Percentiles rank a stretch among this genome's conserved stretches.
phyloP scores from a whole-genome alignment of 768 basidiomycete species.

The Mycena kentingensis region DNA sequence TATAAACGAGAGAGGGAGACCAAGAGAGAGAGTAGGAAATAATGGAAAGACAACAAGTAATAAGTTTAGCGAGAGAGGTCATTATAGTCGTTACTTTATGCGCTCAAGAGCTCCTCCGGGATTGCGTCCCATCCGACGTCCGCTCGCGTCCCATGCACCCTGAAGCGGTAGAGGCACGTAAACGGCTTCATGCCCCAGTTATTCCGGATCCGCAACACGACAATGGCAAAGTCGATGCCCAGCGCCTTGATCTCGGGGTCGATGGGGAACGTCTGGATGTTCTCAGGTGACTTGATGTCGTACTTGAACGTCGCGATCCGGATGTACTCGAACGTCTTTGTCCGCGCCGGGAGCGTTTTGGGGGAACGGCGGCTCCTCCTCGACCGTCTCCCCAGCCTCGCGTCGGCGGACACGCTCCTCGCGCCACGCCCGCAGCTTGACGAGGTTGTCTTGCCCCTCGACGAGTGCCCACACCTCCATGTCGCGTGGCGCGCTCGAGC shows the following conservation, averaged over 20 bases:
- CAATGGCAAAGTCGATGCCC: constrained; percentile 81
- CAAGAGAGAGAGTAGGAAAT: constrained; percentile 11
- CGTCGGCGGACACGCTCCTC: constrained; percentile 42
- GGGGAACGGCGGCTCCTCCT: constrained; percentile 46
- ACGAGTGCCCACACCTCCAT: constrained; percentile 94
- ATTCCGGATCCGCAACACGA: constrained; percentile 74
- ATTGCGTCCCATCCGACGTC: constrained; percentile 42
- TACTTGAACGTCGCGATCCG: constrained; percentile 73
- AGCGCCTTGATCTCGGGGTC: constrained; percentile 65
- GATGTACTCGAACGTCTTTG: constrained; percentile 47
- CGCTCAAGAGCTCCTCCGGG: constrained; percentile 28
- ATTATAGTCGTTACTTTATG: constrained; percentile 13
- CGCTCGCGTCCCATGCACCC: constrained; percentile 70
- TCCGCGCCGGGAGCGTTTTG: constrained; percentile 39
- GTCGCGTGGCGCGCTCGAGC: constrained; percentile 69
- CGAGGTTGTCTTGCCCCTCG: constrained; percentile 73
- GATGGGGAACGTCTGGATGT: constrained; percentile 83
- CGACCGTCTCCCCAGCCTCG: constrained; percentile 34
- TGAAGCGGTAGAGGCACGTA: constrained; percentile 88
- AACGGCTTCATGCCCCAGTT: constrained; percentile 87
- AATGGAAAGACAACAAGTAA: constrained; percentile 11
- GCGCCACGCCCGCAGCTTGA: constrained; percentile 59
- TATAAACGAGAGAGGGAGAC: constrained; percentile 14
- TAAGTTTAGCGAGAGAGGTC: constrained; percentile 19
- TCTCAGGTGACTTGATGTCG: constrained; percentile 53